Base-by-base conservation (phyloP, 345 rosid genomes). In the Erodium maritimum region DNA sequence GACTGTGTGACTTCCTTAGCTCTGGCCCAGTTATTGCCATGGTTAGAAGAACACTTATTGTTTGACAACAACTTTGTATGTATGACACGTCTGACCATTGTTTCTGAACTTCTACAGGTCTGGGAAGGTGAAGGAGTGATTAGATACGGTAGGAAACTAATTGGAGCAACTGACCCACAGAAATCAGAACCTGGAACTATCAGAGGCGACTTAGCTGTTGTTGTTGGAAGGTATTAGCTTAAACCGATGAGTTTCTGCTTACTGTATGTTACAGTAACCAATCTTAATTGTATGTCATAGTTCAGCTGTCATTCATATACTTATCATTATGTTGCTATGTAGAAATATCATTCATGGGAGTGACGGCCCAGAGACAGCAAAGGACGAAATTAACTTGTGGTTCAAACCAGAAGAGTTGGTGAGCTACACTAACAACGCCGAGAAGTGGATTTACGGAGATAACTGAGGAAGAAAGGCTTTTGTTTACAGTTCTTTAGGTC, bases 81-180 rank as follows among this genome's bases (percentile, higher is more conserved):
- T 16, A 19, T n/a, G n/a, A n/a, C n/a, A n/a, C n/a, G n/a, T 19
- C 34, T 51, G 9, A 54, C 60, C 55, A 60, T 21, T 42, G 22
- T 61, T 3, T 22, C 16, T 10, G 33, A 58, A 24, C 50, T 62
- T 17, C 5, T 76, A 57, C 64, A 91, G 99, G 96, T 93, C 17
- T 93, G 99, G 99, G 99, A 93, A 78, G 99, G 99, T 66, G 99
- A 93, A 69, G 99, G 96, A 12, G 99, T 85, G 68, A 87, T 89
- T n/a, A 83, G 67, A 60, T 93, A 93, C 21, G 96, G 99, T 23
- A 73, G 99, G 68, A 93, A 89, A 70, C 91, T 93, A 59, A 93
- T 93, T 2, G 99, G 96, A 70, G 95, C 99, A 21, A 93, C 99
- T 0, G 99, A 93, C 67, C 99, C 99, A 58, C 95, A 89, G 78